Conservation (phyloP, 306 rosid genomes). For the Prunus kanzakura region DNA sequence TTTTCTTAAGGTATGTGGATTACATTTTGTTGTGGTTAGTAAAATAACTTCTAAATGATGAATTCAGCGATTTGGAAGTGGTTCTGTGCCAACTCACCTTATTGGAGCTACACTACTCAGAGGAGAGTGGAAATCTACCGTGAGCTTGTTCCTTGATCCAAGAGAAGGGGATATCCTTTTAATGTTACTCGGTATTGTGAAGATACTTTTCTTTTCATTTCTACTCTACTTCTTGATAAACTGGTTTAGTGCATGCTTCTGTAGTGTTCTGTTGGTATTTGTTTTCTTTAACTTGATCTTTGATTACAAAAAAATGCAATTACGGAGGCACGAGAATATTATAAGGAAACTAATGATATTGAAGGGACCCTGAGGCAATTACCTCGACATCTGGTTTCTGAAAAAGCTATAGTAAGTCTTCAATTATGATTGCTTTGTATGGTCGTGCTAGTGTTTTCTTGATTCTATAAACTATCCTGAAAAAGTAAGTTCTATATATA, state of each 20-base stretch:
- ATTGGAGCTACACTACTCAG: conserved; percentile 75
- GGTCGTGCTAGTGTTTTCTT: conserved; percentile 9
- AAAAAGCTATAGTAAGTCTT: conserved; percentile 80
- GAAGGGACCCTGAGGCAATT: conserved; percentile 87
- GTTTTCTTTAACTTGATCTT: conserved; percentile 46
- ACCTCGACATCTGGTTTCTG: conserved; percentile 82
- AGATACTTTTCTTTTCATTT: neutral
- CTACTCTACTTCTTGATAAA: conserved; percentile 10
- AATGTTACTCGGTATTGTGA: conserved; percentile 9
- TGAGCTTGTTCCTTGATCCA: conserved; percentile 91
- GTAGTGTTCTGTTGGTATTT: conserved; percentile 15
- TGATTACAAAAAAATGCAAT: conserved; percentile 60
- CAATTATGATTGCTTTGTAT: conserved; percentile 22
- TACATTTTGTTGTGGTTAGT: neutral
- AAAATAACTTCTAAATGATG: conserved; percentile 3
- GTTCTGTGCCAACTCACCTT: conserved; percentile 84
- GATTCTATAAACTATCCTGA: conserved; percentile 14
- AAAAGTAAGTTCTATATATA: neutral
- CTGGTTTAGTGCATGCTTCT: conserved; percentile 27
- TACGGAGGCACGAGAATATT: conserved; percentile 74
- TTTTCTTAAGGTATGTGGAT: neutral
- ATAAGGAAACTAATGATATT: conserved; percentile 64
- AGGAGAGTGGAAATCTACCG: conserved; percentile 86
- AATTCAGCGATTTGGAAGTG: conserved; percentile 91
- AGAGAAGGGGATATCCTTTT: conserved; percentile 99